Evolutionary conservation across 176 grass and related monocot genomes (phyloP).

Genomic region (Oryza meridionalis): DNA sequence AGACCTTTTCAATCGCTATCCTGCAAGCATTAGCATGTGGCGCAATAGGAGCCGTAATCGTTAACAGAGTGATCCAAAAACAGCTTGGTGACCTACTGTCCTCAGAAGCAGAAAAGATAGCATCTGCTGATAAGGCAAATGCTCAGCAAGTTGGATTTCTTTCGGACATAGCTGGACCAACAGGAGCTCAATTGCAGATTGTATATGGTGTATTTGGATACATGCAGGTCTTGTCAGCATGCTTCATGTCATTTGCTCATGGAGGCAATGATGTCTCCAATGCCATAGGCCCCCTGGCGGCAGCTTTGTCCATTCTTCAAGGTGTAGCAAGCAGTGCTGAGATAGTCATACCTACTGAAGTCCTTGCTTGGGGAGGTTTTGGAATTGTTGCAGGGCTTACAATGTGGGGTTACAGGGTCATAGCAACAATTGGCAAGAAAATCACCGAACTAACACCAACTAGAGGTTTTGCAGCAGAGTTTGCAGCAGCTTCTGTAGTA

Average conservation of each 20-base stretch:
- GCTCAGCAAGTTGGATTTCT: slow-evolving; percentile 68
- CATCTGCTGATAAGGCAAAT: slow-evolving; percentile 41
- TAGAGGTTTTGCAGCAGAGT: slow-evolving; percentile 88
- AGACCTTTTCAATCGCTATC: slow-evolving; percentile 55
- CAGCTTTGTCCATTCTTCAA: slow-evolving; percentile 85
- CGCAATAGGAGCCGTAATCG: slow-evolving; percentile 76
- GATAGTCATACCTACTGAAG: slow-evolving; percentile 90
- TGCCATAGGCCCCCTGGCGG: slow-evolving; percentile 87
- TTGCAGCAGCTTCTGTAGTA: slow-evolving; percentile 93
- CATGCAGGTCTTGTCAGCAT: slow-evolving; percentile 96
- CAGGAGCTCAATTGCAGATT: slow-evolving; percentile 89
- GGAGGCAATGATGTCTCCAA: slow-evolving; percentile 97
- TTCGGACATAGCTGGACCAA: slow-evolving; percentile 70
- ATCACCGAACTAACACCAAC: slow-evolving; percentile 96
- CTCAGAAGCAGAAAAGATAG: slow-evolving; percentile 74
- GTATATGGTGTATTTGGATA: slow-evolving; percentile 93
- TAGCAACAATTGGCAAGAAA: slow-evolving; percentile 97
- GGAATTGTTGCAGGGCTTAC: slow-evolving; percentile 92
- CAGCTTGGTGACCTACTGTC: slow-evolving; percentile 82
- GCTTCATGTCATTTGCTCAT: slow-evolving; percentile 99
- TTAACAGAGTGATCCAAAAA: slow-evolving; percentile 63
- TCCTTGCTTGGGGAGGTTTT: slow-evolving; percentile 95
- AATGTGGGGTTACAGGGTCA: slow-evolving; percentile 96
- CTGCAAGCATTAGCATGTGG: slow-evolving; percentile 83
- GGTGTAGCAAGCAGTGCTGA: slow-evolving; percentile 59